A percentile compares a stretch with the other conserved stretches of the same genome.
Conservation (phyloP, 1,284 basidiomycete species). For the Tilletia indica region DNA sequence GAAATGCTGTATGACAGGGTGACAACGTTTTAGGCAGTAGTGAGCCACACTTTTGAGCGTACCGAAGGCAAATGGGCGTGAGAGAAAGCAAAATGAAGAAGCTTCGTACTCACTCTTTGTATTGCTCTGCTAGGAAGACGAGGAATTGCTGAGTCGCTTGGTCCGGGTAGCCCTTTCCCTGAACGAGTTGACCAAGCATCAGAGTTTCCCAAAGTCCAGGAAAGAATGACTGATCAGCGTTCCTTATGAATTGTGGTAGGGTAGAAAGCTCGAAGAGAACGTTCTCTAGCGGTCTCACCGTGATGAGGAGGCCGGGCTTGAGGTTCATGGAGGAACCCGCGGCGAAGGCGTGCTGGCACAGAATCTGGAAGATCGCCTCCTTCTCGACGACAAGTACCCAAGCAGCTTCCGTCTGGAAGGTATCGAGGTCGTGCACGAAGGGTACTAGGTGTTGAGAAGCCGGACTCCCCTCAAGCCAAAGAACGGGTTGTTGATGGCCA, state of each 20-base stretch:
- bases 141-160: conserved; percentile 31
- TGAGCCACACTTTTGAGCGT: too few species aligned
- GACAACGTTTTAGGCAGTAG: too few species aligned
- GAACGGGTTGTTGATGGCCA: background rate
- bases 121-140: background rate
- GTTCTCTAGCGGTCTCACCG: conserved; percentile 4
- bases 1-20: background rate
- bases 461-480: background rate
- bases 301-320: conserved; percentile 10
- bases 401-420: conserved; percentile 18
- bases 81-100: too few species aligned
- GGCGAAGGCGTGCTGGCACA: conserved; percentile 23
- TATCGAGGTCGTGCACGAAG: conserved; percentile 14
- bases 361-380: conserved; percentile 36
- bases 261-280: too few species aligned
- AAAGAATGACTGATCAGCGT: background rate
- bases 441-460: conserved; percentile 27
- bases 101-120: conserved; percentile 13
- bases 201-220: background rate
- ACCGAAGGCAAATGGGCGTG: too few species aligned
- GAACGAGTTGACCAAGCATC: background rate
- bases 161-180: conserved; percentile 49
- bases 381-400: conserved; percentile 49
- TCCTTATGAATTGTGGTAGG: too few species aligned
- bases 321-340: background rate